These are phyloP conservation scores for Ehretia macrophylla DNA, from an alignment of 257 asterid genomes.

Conservation along the genomic window DNA sequence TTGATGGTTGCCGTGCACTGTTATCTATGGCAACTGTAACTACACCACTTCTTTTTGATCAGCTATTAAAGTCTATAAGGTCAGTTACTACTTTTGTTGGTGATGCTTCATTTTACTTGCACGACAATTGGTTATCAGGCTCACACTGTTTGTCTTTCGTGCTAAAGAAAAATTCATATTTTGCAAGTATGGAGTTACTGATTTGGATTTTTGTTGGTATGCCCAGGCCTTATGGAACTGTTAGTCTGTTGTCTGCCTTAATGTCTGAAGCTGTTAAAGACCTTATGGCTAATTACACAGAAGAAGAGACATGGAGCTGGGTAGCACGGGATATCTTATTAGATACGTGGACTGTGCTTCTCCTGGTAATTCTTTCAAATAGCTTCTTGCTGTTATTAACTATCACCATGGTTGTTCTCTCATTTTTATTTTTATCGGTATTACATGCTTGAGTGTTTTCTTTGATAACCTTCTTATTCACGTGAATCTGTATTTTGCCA, in stretches of 20 bases:
- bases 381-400: neutral
- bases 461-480: neutral
- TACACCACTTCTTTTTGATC: constrained; percentile 65
- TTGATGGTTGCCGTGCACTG: constrained; percentile 95
- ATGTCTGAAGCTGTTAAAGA: constrained; percentile 82
- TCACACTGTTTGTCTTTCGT: neutral
- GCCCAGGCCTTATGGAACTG: constrained; percentile 84
- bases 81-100: constrained; percentile 17
- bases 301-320: constrained; percentile 98
- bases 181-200: neutral
- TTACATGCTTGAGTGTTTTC: neutral
- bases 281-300: constrained; percentile 56
- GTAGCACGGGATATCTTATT: constrained; percentile 92
- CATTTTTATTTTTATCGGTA: too few species aligned
- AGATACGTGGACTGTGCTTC: constrained; percentile 86
- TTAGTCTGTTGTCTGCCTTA: constrained; percentile 62
- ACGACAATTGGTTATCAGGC: neutral
- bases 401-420: neutral
- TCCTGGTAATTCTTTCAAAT: constrained; percentile 47
- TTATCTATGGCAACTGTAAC: constrained; percentile 82
- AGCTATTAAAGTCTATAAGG: constrained; percentile 78
- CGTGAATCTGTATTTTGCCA: too few species aligned
- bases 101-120: neutral
- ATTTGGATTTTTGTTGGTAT: constrained; percentile 18
- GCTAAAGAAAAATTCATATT: too few species aligned